Evolutionary conservation across 2,329 filamentous ascomycete genomes (phyloP), one percentile per base, ranked within the genome.

Genomic region (Alternaria ethzedia): DNA sequence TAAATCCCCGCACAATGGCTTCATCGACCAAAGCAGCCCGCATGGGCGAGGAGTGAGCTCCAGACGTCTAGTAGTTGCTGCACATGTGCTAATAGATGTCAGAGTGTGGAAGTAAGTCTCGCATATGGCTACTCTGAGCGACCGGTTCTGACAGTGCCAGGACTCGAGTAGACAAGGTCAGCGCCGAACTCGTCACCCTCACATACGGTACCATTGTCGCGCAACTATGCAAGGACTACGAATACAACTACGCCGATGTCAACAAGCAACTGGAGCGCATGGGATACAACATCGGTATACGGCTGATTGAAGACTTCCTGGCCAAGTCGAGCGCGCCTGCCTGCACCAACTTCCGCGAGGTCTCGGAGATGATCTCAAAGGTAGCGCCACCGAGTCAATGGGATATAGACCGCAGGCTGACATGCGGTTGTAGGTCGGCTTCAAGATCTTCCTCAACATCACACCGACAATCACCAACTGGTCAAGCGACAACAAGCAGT

Each of bases 241-340:
- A 97, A 73, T 90, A 89, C 74, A 93, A 98, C 82, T 99, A 99
- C 79, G 85, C 88, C 55, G 94, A 98, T 80, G 95, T 99, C 78
- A 99, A 99, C 83, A 94, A 95, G 80, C 96, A 99, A 80, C 87
- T 99, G 47, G 96, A 99, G 79, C 96, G 95, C 83, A 99, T 99
- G 96, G 96, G 96, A 59, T 97, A 98, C 83, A 98, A 98, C 76
- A 99, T 99, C 69, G 96, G 96, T 26, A 86, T 98, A 76, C 92
- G 96, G 41, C 83, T 99, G 70, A 97, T 99, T 72, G 96, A 99
- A 75, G 96, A 99, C 82, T 99, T 97, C 76, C 89, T 99, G 17
- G 96, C 96, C 74, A 98, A 97, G 81, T 96, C 94, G 6, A 95
- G 93, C 73, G 93, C 92, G 3, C 92, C 93, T 72, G 88, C 94